These are phyloP conservation scores for Ajuga reptans DNA, from an alignment of 305 asterid species.

Conservation along the genomic window DNA sequence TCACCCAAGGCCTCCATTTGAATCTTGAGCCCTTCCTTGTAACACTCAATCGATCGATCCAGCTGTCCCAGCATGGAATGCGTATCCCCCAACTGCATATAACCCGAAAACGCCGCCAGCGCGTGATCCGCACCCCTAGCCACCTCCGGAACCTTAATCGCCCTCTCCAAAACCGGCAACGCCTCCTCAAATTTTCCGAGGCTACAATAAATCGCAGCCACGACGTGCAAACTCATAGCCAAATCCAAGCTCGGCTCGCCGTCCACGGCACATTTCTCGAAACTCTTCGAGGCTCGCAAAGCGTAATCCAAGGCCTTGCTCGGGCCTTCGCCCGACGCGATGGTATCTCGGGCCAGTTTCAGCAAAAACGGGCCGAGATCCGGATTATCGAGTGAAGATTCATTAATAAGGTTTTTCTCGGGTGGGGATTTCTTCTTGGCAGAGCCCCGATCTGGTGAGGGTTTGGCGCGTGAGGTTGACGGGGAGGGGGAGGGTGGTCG, in stretches of 20 bases:
- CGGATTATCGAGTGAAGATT: constrained; percentile 86
- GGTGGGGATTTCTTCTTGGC: constrained; percentile 84
- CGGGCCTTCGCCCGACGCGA: constrained; percentile 89
- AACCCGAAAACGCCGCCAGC: constrained; percentile 85
- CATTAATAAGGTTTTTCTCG: constrained; percentile 45
- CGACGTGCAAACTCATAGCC: constrained; percentile 91
- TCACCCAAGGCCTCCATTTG: constrained; percentile 95
- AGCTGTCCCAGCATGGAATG: constrained; percentile 91
- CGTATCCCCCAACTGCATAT: constrained; percentile 95
- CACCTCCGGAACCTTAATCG: constrained; percentile 76
- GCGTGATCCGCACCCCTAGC: constrained; percentile 90
- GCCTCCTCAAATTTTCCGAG: constrained; percentile 88
- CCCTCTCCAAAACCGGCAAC: constrained; percentile 81
- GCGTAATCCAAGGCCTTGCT: constrained; percentile 81
- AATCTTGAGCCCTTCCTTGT: constrained; percentile 69
- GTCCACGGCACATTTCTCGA: constrained; percentile 64
- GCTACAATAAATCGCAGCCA: constrained; percentile 97
- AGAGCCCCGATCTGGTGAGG: constrained; percentile 87
- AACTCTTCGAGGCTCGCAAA: constrained; percentile 66
- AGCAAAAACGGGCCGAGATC: constrained; percentile 94
- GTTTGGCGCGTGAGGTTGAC: constrained; percentile 79
- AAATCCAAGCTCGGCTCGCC: constrained; percentile 82
- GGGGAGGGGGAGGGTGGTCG: constrained; percentile 92
- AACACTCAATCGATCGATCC: constrained; percentile 82
- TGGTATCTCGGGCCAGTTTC: constrained; percentile 87